Conservation (phyloP, 805 yeast species). For the Pichia cabralensis region DNA sequence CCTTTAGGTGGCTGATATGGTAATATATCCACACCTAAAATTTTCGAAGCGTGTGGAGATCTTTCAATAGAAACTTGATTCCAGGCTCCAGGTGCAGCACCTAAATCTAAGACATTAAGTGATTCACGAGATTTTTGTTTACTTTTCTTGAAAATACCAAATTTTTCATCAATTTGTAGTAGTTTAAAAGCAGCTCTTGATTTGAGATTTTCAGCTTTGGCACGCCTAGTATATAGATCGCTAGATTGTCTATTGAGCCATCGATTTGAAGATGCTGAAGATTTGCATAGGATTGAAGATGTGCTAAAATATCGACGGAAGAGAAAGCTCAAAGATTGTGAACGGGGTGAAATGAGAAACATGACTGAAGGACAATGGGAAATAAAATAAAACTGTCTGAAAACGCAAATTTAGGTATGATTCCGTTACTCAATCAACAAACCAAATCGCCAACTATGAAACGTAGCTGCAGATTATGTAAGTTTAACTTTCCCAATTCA, state of each 20-base stretch:
- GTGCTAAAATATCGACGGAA: too few relatives aligned
- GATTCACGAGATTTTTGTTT: constrained; percentile 1
- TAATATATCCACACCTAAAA: constrained; percentile 76
- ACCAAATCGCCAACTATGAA: too few relatives aligned
- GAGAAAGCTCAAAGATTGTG: too few relatives aligned
- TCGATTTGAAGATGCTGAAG: constrained; percentile 44
- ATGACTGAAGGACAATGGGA: too few relatives aligned
- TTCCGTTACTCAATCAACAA: too few relatives aligned
- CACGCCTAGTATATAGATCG: constrained; percentile 60
- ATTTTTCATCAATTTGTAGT: constrained; percentile 60
- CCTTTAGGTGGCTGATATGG: constrained; percentile 76
- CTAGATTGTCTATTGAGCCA: constrained; percentile 68
- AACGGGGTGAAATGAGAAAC: too few relatives aligned
- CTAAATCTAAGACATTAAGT: constrained; percentile 63
- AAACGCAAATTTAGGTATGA: too few relatives aligned
- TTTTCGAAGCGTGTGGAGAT: constrained; percentile 39
- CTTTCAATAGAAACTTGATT: constrained; percentile 66
- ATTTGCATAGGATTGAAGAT: neutral
- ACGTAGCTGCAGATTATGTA: too few relatives aligned
- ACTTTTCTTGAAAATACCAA: constrained; percentile 35
- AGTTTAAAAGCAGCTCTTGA: constrained; percentile 92
- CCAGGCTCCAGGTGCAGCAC: constrained; percentile 96
- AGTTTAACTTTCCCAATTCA: too few relatives aligned
- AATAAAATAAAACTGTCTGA: too few relatives aligned
- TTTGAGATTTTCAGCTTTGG: constrained; percentile 49